A percentile compares a stretch with the other conserved stretches of the same genome.
Evolutionary conservation across 106 monocot genomes (phyloP).

Genomic region (Dendrobium officinale): DNA sequence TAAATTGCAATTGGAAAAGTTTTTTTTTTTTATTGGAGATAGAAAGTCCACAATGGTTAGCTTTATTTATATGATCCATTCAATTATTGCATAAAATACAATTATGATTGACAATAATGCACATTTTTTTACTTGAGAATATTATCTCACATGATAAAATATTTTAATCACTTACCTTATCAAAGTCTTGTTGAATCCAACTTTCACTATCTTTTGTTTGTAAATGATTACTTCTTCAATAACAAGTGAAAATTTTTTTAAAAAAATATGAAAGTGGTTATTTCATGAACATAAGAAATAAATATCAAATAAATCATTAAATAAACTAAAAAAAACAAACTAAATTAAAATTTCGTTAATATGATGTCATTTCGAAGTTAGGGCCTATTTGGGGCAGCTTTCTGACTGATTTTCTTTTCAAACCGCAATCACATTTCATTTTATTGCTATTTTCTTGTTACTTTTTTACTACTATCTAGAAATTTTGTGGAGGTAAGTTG

Average conservation of each 20-base stretch:
- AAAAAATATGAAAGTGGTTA: not conserved
- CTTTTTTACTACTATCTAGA: too few species aligned
- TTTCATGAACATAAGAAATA: not conserved
- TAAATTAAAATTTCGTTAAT: too few species aligned
- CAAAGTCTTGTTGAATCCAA: not conserved
- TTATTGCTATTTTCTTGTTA: too few species aligned
- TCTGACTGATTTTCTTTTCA: too few species aligned
- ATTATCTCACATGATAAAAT: not conserved
- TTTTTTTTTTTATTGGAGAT: too few species aligned
- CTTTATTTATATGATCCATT: not conserved
- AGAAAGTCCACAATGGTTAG: too few species aligned
- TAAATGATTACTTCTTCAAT: not conserved
- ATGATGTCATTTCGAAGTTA: too few species aligned
- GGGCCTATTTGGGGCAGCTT: too few species aligned
- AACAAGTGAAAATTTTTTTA: not conserved
- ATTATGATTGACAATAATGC: not conserved
- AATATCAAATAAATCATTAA: too few species aligned
- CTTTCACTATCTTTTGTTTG: not conserved
- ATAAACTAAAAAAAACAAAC: not conserved
- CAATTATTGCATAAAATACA: not conserved
- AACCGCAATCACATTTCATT: too few species aligned
- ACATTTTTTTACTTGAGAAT: not conserved
- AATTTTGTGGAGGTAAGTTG: too few species aligned
- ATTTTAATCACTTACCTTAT: not conserved
- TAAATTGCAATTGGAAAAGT: too few species aligned